These are phyloP conservation scores for Amoebophrya sp. DNA, from an alignment of 169 alveolate species.

Conservation along the genomic window DNA sequence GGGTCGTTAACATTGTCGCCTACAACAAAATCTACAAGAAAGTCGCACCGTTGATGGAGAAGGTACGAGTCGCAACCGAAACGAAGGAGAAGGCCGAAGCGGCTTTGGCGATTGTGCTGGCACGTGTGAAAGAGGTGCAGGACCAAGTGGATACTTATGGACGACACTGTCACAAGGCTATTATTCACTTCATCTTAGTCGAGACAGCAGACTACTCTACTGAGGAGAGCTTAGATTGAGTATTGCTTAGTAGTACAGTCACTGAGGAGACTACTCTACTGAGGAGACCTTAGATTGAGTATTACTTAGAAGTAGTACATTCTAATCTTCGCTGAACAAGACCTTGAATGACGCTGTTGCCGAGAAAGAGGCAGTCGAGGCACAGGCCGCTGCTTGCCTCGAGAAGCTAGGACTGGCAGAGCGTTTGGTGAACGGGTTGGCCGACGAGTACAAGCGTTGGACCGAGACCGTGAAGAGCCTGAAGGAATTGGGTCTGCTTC, in stretches of 20 bases:
- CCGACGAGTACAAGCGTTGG: slow-evolving; percentile 93
- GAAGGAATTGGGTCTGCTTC: slow-evolving; percentile 70
- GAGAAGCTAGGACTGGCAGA: slow-evolving; percentile 83
- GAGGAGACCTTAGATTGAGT: too few relatives aligned
- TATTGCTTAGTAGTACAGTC: too few relatives aligned
- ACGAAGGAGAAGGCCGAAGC: slow-evolving; percentile 79
- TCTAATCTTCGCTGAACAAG: slow-evolving; percentile 67
- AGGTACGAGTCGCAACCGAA: slow-evolving; percentile 79
- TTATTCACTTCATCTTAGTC: too few relatives aligned
- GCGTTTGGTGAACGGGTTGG: slow-evolving; percentile 84
- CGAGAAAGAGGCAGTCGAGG: slow-evolving; percentile 70
- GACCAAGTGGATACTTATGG: slow-evolving; percentile 55
- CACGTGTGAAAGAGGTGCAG: slow-evolving; percentile 72
- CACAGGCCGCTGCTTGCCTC: slow-evolving; percentile 77
- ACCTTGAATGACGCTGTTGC: slow-evolving; percentile 81
- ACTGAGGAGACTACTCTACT: too few relatives aligned
- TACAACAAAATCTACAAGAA: slow-evolving; percentile 85
- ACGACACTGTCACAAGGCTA: not conserved
- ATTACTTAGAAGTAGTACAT: slow-evolving; percentile 58
- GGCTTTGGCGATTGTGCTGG: slow-evolving; percentile 77
- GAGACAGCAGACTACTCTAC: too few relatives aligned
- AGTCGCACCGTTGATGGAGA: slow-evolving; percentile 85
- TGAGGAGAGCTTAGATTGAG: too few relatives aligned
- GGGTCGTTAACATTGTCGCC: slow-evolving; percentile 84
- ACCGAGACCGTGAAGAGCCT: slow-evolving; percentile 76